phyloP scores from a whole-genome alignment of 345 rosid genomes.

The Acer campestre region DNA sequence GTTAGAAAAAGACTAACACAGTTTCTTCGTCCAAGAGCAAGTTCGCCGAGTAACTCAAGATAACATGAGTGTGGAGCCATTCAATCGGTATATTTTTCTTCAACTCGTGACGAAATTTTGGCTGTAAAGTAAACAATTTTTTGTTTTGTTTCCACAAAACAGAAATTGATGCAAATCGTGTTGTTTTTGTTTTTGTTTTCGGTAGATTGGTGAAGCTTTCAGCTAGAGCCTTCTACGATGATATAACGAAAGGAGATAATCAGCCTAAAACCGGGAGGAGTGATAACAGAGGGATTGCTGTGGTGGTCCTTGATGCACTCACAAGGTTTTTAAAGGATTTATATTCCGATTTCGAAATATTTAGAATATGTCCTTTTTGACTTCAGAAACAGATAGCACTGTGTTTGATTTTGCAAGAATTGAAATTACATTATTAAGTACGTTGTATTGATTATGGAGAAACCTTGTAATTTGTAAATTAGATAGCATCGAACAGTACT shows the following conservation, averaged over 20 bases:
- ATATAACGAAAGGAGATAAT: conserved; percentile 63
- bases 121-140: neutral
- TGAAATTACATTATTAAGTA: neutral
- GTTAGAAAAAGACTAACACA: neutral
- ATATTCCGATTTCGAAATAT: neutral
- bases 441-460: neutral
- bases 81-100: conserved; percentile 36
- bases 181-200: neutral
- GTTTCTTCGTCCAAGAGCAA: too few species aligned
- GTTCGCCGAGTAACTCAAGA: neutral
- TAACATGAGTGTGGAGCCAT: conserved; percentile 48
- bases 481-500: neutral
- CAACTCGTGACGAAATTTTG: neutral
- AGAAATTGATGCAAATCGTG: neutral
- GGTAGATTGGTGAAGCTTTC: conserved; percentile 73
- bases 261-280: conserved; percentile 72
- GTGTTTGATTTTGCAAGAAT: neutral
- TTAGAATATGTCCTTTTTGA: neutral
- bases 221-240: conserved; percentile 87
- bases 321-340: conserved; percentile 42
- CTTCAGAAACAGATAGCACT: neutral
- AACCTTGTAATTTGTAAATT: neutral
- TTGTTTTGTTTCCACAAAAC: neutral
- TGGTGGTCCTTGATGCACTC: conserved; percentile 88
- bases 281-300: conserved; percentile 77